Evolutionary conservation across 2,329 filamentous ascomycete genomes (phyloP).

Genomic region (Trichothecium roseum): DNA sequence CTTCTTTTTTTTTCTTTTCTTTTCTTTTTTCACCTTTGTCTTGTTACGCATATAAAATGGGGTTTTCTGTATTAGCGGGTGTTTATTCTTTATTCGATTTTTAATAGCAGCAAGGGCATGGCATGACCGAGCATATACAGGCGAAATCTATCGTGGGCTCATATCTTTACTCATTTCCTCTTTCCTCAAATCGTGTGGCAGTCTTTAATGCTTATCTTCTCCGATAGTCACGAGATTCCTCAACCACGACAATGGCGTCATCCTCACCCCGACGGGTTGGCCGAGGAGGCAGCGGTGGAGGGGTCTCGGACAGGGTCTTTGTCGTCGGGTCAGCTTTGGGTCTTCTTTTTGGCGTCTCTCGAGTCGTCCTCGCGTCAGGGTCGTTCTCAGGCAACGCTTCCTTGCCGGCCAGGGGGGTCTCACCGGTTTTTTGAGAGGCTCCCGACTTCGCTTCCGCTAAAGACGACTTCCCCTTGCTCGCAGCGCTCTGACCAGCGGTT

Average conservation of each 20-base stretch:
- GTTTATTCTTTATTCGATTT: too few species aligned
- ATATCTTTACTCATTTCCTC: too few species aligned
- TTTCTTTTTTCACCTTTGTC: too few species aligned
- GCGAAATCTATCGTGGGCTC: too few species aligned
- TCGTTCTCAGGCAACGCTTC: constrained; percentile 8
- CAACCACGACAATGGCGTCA: constrained; percentile 17
- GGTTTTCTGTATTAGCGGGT: too few species aligned
- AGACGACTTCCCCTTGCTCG: constrained; percentile 2
- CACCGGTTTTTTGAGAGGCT: constrained; percentile 10
- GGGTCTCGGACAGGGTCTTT: constrained; percentile 3
- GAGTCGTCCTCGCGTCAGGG: constrained; percentile 6
- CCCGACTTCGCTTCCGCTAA: constrained; percentile 4
- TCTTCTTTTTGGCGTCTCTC: neutral
- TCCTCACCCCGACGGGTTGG: constrained; percentile 14
- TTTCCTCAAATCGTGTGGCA: too few species aligned
- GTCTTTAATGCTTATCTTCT: too few species aligned
- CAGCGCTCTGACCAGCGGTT: constrained; percentile 7
- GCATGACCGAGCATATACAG: too few species aligned
- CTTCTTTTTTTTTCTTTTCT: too few species aligned
- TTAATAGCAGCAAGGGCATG: too few species aligned
- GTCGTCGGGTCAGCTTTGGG: constrained; percentile 1
- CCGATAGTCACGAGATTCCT: constrained; percentile 10
- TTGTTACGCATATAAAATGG: too few species aligned
- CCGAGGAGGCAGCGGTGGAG: constrained; percentile 8
- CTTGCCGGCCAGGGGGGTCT: constrained; percentile 13